Conservation (phyloP, 2,329 filamentous ascomycete genomes). For the Diplodia seriata region DNA sequence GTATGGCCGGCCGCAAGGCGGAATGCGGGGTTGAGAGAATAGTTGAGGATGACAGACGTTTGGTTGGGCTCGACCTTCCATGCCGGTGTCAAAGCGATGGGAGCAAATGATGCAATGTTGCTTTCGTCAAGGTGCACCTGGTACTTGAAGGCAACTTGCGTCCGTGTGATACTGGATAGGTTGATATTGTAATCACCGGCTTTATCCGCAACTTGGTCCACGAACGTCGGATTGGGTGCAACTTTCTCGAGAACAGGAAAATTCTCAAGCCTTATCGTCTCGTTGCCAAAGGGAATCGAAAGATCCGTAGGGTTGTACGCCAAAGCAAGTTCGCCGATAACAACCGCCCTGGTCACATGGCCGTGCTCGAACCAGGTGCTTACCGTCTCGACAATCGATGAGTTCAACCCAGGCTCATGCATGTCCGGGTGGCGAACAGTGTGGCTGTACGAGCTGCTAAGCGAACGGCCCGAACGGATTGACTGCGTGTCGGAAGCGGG, state of each 20-base stretch:
- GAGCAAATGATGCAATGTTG: slow-evolving; percentile 66
- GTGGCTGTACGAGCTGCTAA: slow-evolving; percentile 69
- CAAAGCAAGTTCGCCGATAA: slow-evolving; percentile 89
- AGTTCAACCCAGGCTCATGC: slow-evolving; percentile 78
- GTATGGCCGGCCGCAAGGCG: slow-evolving; percentile 44
- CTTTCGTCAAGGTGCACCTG: slow-evolving; percentile 75
- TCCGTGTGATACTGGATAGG: slow-evolving; percentile 72
- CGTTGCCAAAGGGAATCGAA: slow-evolving; percentile 51
- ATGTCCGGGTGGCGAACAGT: slow-evolving; percentile 80
- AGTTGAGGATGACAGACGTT: slow-evolving; percentile 84
- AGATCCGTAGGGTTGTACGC: slow-evolving; percentile 71
- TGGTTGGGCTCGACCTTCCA: slow-evolving; percentile 89
- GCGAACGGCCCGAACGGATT: slow-evolving; percentile 84
- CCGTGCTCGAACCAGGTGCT: slow-evolving; percentile 82
- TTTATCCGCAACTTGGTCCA: slow-evolving; percentile 71
- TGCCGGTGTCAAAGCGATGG: slow-evolving; percentile 73
- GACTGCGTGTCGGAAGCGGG: slow-evolving; percentile 85
- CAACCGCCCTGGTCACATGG: slow-evolving; percentile 71
- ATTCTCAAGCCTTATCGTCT: slow-evolving; percentile 84
- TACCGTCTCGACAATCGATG: slow-evolving; percentile 91
- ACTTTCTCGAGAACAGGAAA: slow-evolving; percentile 89
- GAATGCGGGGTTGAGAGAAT: slow-evolving; percentile 79
- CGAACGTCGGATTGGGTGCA: slow-evolving; percentile 90
- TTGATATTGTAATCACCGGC: slow-evolving; percentile 83
- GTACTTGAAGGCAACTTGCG: slow-evolving; percentile 89